Base-by-base conservation (phyloP, 2,329 filamentous ascomycete species). In the Xylaria sp. region DNA sequence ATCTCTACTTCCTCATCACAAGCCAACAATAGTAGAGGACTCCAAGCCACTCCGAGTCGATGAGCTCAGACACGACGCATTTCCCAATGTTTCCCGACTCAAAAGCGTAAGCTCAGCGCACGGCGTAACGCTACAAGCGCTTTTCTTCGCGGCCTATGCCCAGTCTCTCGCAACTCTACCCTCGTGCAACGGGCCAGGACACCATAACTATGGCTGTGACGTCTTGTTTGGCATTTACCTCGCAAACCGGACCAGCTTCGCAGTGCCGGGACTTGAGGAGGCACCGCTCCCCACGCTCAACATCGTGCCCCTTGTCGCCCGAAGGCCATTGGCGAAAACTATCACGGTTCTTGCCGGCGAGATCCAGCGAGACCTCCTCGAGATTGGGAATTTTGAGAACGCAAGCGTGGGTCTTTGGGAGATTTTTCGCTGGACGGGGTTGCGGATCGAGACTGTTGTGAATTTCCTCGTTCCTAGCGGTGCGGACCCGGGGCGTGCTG, bases 201-300 rank as follows among this genome's bases (percentile, higher is more conserved):
- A 51, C 4, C 7, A 53, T 2, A 45, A 48, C 4, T 54, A 48
- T 2, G 47, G 61, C 24, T 44, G 65, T 5, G 75, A 83, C 38
- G 71, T 90, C 1, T 73, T 91, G 0, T 79, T 96, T 46, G 92
- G 92, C 1, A 72, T 96, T 19, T 97, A 96, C 69, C 81, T 96
- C 7, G 90, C 91, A 39, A 96, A 95, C 68, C 83, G 91, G 47
- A 79, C 81, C 0, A 75, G 81, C 9, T 74, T 76, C 19, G n/a
- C n/a, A n/a, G n/a, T n/a, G n/a, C 71, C 79, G 7, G 73, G 79
- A 2, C 68, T 85, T 1, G 74, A 82, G 2, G 67, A 75, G 0
- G 60, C 62, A 0, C 73, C 80, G 0, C 86, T 84, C 26, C 92
- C 92, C 0, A 94, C 90, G 0, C 78, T 97, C 18, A 92, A 89